Evolutionary conservation across 2,329 filamentous ascomycete species (phyloP).

Genomic region (Metarhizium album): DNA sequence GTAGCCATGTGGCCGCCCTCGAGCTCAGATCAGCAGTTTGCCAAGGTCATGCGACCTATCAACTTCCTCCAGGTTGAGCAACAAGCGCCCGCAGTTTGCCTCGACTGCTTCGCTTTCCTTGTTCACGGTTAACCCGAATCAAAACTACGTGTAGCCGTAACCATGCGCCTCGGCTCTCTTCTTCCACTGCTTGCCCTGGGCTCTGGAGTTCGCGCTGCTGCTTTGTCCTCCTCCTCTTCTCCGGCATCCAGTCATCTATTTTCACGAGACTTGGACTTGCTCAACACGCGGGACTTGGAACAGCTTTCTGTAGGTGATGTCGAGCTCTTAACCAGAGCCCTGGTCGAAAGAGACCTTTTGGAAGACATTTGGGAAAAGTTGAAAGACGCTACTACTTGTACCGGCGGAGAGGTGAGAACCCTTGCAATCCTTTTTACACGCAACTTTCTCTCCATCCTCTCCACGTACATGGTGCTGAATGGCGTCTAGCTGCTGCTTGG

Average conservation of each 20-base stretch:
- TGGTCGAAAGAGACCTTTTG: conserved; percentile 7
- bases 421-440: no score
- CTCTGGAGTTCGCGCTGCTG: conserved; percentile 2
- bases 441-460: neutral
- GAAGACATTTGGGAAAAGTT: conserved; percentile 16
- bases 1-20: neutral
- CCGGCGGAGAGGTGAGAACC: conserved; percentile 14
- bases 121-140: neutral
- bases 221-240: neutral
- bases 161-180: conserved; percentile 10
- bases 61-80: neutral
- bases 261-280: conserved; percentile 4
- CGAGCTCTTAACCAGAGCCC: conserved; percentile 1
- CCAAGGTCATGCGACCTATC: neutral
- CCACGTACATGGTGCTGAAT: neutral
- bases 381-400: conserved; percentile 14
- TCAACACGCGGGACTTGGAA: neutral
- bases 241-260: neutral
- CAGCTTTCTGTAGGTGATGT: neutral
- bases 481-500: conserved; percentile 12
- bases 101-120: neutral
- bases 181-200: conserved; percentile 11
- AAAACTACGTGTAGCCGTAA: neutral
- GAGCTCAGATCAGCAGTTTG: neutral
- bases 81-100: neutral